Conservation (phyloP, 2,329 filamentous ascomycete genomes). For the Pleoardoris graminearum region DNA sequence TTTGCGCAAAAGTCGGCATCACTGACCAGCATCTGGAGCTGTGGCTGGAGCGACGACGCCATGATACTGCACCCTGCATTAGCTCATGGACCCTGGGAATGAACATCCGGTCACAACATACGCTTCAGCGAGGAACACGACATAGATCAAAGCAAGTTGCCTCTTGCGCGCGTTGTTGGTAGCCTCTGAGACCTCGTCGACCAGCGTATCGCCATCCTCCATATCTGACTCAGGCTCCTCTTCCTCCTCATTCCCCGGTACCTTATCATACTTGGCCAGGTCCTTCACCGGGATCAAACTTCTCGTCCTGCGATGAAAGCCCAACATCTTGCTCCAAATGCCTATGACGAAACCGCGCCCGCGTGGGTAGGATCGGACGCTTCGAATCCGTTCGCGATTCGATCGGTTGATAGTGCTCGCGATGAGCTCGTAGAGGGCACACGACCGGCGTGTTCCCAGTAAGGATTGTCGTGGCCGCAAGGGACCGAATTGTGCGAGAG, state of each 20-base stretch:
- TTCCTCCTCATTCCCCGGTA: slow-evolving; percentile 37
- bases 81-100: slow-evolving; percentile 17
- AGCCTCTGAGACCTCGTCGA: slow-evolving; percentile 20
- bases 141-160: slow-evolving; percentile 50
- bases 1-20: slow-evolving; percentile 51
- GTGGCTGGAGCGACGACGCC: slow-evolving; percentile 53
- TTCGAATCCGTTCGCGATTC: slow-evolving; percentile 8
- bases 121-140: slow-evolving; percentile 54
- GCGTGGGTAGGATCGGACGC: slow-evolving; percentile 4
- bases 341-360: slow-evolving; percentile 7
- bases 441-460: slow-evolving; percentile 35
- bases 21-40: slow-evolving; percentile 51
- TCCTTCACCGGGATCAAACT: slow-evolving; percentile 50
- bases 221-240: slow-evolving; percentile 30
- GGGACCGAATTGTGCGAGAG: slow-evolving; percentile 34
- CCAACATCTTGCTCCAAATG: slow-evolving; percentile 41
- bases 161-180: slow-evolving; percentile 29
- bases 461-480: slow-evolving; percentile 38
- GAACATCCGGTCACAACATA: slow-evolving; percentile 25
- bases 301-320: slow-evolving; percentile 48
- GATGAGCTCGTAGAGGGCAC: slow-evolving; percentile 15
- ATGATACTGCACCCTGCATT: slow-evolving; percentile 44
- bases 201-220: slow-evolving; percentile 33
- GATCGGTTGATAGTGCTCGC: slow-evolving; percentile 12
- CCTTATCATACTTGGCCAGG: slow-evolving; percentile 48